Percentiles rank a stretch among this genome's conserved stretches.
Evolutionary conservation across 768 basidiomycete species (phyloP).

Genomic region (Daedalea quercina): DNA sequence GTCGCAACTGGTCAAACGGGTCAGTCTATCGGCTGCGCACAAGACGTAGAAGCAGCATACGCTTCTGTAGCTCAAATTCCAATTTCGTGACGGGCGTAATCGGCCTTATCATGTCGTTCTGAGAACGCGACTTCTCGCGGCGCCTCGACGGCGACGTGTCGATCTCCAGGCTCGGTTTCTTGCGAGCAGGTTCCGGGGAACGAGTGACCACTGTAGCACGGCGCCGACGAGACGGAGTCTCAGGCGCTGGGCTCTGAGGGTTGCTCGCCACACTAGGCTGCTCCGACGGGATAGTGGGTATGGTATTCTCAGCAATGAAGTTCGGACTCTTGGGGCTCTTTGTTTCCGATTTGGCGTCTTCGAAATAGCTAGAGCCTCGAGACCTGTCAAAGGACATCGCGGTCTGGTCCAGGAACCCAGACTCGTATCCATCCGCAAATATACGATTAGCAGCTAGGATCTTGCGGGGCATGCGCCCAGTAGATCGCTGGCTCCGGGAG

Average conservation of each 20-base stretch:
- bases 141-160: conserved; percentile 54
- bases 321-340: neutral
- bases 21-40: neutral
- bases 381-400: conserved; percentile 18
- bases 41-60: conserved; percentile 27
- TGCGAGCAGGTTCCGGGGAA: conserved; percentile 39
- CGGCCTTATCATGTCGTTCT: conserved; percentile 56
- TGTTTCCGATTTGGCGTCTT: neutral
- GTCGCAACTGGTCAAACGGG: conserved; percentile 13
- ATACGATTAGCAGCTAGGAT: conserved; percentile 66
- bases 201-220: conserved; percentile 65
- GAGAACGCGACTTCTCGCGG: conserved; percentile 60
- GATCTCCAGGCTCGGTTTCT: conserved; percentile 22
- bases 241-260: conserved; percentile 12
- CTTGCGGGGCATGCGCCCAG: conserved; percentile 55
- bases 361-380: conserved; percentile 2
- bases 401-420: conserved; percentile 22
- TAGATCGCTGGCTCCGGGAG: conserved; percentile 25
- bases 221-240: conserved; percentile 30
- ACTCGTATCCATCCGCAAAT: conserved; percentile 38
- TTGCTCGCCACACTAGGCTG: conserved; percentile 12
- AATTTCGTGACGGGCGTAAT: conserved; percentile 62
- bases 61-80: conserved; percentile 56
- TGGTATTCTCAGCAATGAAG: conserved; percentile 8
- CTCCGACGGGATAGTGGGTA: conserved; percentile 21